A percentile compares a stretch with the other conserved stretches of the same genome.
Conservation (phyloP, 1,139 yeast species). For the Geotrichum australiense region DNA sequence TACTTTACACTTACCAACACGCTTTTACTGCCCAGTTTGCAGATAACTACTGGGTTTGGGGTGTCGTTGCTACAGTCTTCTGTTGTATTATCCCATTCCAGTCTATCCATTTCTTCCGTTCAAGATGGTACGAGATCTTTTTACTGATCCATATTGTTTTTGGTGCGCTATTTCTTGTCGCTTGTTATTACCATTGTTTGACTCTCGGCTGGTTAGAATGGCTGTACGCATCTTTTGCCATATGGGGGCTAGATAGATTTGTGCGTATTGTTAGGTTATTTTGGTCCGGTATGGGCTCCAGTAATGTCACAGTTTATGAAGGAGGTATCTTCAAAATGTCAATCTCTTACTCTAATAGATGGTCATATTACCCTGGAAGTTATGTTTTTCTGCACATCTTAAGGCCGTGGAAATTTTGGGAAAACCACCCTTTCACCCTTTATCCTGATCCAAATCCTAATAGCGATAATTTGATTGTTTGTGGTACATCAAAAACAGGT, state of each 20-base stretch:
- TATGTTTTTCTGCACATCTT: conserved; percentile 48
- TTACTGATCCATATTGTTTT: conserved; percentile 38
- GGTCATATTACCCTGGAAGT: conserved; percentile 37
- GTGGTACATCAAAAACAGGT: conserved; percentile 33
- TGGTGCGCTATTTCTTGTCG: conserved; percentile 36
- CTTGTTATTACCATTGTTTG: conserved; percentile 40
- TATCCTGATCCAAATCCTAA: conserved; percentile 27
- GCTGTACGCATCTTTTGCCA: conserved; percentile 32
- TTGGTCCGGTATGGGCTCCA: conserved; percentile 34
- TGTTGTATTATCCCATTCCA: conserved; percentile 27
- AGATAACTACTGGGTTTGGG: conserved; percentile 38
- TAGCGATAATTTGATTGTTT: conserved; percentile 28
- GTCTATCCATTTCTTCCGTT: conserved; percentile 32
- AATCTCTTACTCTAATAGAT: conserved; percentile 32
- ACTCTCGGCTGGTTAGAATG: conserved; percentile 37
- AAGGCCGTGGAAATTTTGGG: conserved; percentile 31
- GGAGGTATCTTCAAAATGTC: conserved; percentile 42
- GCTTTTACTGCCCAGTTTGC: conserved; percentile 26
- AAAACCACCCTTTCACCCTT: conserved; percentile 62
- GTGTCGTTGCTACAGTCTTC: conserved; percentile 32
- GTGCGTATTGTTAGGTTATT: conserved; percentile 35
- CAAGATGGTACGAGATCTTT: conserved; percentile 40
- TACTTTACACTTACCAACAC: conserved; percentile 30
- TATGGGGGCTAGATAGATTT: conserved; percentile 41
- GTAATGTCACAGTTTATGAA: conserved; percentile 24